A percentile compares a stretch with the other conserved stretches of the same genome.
Conservation (phyloP, 495 filamentous ascomycete genomes). For the Aspergillus cavernicola region DNA sequence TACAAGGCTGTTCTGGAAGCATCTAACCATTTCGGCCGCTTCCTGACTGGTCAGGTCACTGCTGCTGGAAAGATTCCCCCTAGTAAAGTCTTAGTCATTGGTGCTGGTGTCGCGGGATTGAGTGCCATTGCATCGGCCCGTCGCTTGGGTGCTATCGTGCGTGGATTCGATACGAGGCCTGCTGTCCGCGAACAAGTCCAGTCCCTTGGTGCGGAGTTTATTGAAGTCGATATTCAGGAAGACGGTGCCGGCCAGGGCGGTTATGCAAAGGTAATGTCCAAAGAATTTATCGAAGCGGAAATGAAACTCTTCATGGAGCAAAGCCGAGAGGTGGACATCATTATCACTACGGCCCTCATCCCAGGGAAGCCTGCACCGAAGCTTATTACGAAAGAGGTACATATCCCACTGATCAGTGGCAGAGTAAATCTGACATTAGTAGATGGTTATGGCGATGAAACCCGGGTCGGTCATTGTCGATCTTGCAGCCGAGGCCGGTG, state of each 20-base stretch:
- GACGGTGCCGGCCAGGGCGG: slow-evolving; percentile 78
- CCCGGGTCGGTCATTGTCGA: slow-evolving; percentile 78
- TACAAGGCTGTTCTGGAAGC: slow-evolving; percentile 83
- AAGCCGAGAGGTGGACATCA: slow-evolving; percentile 78
- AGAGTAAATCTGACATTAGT: not conserved
- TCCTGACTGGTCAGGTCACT: slow-evolving; percentile 78
- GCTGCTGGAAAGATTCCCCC: slow-evolving; percentile 80
- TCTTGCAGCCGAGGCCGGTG: slow-evolving; percentile 75
- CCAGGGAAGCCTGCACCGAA: slow-evolving; percentile 72
- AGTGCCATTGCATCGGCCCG: slow-evolving; percentile 78
- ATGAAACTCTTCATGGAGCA: slow-evolving; percentile 85
- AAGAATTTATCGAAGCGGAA: slow-evolving; percentile 82
- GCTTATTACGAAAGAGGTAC: slow-evolving; percentile 63
- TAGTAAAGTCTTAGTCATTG: slow-evolving; percentile 78
- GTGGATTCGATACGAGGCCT: slow-evolving; percentile 76
- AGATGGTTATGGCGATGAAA: slow-evolving; percentile 75
- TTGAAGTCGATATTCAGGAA: slow-evolving; percentile 80
- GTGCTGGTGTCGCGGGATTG: slow-evolving; percentile 75
- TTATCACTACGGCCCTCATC: slow-evolving; percentile 80
- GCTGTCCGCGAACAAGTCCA: slow-evolving; percentile 80
- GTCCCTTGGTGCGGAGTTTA: slow-evolving; percentile 77
- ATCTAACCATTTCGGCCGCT: slow-evolving; percentile 77
- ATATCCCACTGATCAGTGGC: not conserved
- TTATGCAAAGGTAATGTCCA: slow-evolving; percentile 85
- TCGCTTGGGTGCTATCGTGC: slow-evolving; percentile 77